Evolutionary conservation across 2,329 filamentous ascomycete species (phyloP).

Genomic region (Ascochyta viciae-villosae): DNA sequence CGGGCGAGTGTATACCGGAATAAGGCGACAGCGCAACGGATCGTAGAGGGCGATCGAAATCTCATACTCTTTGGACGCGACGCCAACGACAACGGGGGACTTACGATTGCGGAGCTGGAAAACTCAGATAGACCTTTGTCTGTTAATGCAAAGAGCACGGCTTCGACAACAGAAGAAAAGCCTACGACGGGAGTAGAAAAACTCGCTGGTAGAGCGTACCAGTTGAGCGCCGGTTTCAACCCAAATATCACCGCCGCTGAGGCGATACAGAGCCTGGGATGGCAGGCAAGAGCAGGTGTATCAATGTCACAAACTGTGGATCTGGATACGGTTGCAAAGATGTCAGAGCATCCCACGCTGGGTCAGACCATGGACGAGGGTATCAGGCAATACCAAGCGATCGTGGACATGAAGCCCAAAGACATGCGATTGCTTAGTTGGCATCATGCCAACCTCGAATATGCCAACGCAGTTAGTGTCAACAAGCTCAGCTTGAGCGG

Average conservation of each 20-base stretch:
- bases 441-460: constrained; percentile 98
- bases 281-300: constrained; percentile 72
- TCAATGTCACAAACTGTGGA: constrained; percentile 71
- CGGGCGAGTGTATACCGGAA: constrained; percentile 90
- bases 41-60: constrained; percentile 81
- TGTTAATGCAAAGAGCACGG: constrained; percentile 57
- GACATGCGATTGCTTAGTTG: constrained; percentile 94
- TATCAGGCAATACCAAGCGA: constrained; percentile 82
- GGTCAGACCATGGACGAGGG: constrained; percentile 92
- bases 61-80: constrained; percentile 85
- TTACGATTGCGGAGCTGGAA: constrained; percentile 76
- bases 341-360: constrained; percentile 72
- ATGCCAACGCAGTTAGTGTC: constrained; percentile 91
- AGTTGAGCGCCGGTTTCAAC: constrained; percentile 70
- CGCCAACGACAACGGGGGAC: constrained; percentile 61
- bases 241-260: constrained; percentile 76
- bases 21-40: constrained; percentile 71
- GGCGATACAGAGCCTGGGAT: constrained; percentile 82
- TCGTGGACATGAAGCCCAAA: constrained; percentile 82
- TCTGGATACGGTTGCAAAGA: constrained; percentile 69
- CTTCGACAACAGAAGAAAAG: constrained; percentile 49
- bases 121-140: constrained; percentile 63
- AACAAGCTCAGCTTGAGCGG: constrained; percentile 85
- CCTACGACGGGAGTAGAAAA: constrained; percentile 62
- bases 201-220: constrained; percentile 74